Percentiles rank a stretch among this genome's conserved stretches.
phyloP scores from a whole-genome alignment of 148 eudicot genomes.

The Nepenthes gracilis region DNA sequence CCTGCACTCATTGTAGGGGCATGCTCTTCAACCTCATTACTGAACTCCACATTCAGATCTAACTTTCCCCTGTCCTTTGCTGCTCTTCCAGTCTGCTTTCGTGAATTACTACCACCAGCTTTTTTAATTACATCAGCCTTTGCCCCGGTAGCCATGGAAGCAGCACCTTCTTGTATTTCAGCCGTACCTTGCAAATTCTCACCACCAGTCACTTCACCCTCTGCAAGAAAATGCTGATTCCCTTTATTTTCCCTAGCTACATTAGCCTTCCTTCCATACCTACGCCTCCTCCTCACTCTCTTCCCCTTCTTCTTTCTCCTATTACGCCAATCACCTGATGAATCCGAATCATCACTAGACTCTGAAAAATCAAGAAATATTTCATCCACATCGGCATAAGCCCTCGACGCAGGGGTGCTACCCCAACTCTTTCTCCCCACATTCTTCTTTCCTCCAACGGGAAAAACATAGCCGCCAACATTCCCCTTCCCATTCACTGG shows the following conservation, averaged over 20 bases:
- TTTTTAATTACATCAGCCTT: not conserved
- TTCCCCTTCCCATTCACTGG: conserved; percentile 9
- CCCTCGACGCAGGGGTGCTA: conserved; percentile 3
- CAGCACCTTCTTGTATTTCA: not conserved
- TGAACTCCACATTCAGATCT: conserved; percentile 57
- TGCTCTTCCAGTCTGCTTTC: conserved; percentile 14
- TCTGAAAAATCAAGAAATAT: conserved; percentile 16
- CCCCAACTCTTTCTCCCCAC: not conserved
- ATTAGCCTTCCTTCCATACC: not conserved
- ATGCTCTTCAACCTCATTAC: conserved; percentile 53
- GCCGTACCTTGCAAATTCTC: not conserved
- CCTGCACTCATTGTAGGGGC: conserved; percentile 24
- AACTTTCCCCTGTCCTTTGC: conserved; percentile 36
- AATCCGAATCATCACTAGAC: conserved; percentile 27
- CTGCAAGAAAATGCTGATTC: conserved; percentile 1
- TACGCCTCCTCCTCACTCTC: conserved; percentile 6
- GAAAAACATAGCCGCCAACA: not conserved
- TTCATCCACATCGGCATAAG: conserved; percentile 29
- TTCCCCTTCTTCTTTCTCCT: conserved; percentile 3
- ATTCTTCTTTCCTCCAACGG: not conserved
- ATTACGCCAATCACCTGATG: conserved; percentile 19
- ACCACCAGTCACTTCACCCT: not conserved
- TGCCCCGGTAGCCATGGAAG: not conserved
- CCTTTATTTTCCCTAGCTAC: not conserved
- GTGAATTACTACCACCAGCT: not conserved